Evolutionary conservation across 225 moss, liverwort and hornwort genomes (phyloP).

Genomic region (Marchantia polymorpha): DNA sequence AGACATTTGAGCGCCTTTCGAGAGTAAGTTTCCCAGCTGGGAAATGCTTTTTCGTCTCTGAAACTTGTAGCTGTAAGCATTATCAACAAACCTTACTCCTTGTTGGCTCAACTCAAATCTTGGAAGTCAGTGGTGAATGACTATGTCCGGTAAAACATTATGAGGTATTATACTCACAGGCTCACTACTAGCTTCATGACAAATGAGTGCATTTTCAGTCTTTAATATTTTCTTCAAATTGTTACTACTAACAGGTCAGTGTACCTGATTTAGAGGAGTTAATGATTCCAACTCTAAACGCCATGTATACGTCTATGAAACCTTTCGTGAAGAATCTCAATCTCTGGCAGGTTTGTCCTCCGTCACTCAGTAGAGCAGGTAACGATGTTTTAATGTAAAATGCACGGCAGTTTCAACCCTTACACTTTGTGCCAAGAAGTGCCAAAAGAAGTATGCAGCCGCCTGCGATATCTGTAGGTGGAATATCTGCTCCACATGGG

Average conservation of each 20-base stretch:
- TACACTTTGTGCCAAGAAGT: neutral
- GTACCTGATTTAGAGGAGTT: conserved; percentile 69
- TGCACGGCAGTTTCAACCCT: neutral
- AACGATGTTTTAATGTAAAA: neutral
- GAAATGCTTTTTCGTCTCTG: conserved; percentile 46
- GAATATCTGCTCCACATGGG: too few relatives aligned
- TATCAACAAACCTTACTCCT: neutral
- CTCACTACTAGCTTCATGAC: neutral
- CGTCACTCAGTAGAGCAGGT: neutral
- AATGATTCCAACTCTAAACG: conserved; percentile 64
- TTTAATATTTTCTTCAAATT: too few relatives aligned
- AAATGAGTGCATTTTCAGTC: neutral
- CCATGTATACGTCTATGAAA: conserved; percentile 64
- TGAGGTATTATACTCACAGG: neutral
- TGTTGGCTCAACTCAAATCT: neutral
- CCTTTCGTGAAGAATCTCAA: conserved; percentile 65
- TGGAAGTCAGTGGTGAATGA: neutral
- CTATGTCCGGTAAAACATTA: neutral
- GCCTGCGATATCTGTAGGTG: too few relatives aligned
- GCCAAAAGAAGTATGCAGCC: too few relatives aligned
- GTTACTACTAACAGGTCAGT: conserved; percentile 59
- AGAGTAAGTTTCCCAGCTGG: conserved; percentile 52
- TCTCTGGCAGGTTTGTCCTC: conserved; percentile 78
- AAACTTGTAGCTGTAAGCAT: conserved; percentile 81
- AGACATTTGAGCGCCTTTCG: conserved; percentile 67